These are phyloP conservation scores for Singerocomus inundabilis DNA, from an alignment of 1,284 basidiomycete species.

Conservation along the genomic window DNA sequence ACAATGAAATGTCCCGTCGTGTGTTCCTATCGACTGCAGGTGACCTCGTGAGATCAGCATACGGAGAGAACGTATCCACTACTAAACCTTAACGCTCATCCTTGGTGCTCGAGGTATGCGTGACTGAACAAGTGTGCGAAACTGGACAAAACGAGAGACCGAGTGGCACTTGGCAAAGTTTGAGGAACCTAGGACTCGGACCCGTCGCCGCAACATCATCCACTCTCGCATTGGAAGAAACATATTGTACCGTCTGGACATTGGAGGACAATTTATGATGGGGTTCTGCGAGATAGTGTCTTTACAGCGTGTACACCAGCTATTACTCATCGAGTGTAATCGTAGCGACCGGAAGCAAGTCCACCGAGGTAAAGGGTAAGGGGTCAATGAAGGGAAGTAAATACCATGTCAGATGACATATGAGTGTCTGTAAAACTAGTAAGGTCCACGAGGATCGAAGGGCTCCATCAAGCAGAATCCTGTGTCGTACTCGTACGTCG, in stretches of 20 bases:
- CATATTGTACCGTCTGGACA: too few species aligned
- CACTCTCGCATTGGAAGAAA: not conserved
- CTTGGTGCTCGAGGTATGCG: constrained; percentile 42
- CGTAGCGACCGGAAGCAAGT: constrained; percentile 17
- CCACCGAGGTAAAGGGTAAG: constrained; percentile 26
- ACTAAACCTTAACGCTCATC: constrained; percentile 42
- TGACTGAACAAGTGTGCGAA: constrained; percentile 1
- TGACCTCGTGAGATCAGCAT: not conserved
- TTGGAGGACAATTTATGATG: not conserved
- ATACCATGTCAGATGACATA: constrained; percentile 22
- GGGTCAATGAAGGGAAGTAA: constrained; percentile 27
- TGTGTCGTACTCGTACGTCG: constrained; percentile 15
- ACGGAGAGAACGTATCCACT: not conserved
- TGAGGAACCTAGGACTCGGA: too few species aligned
- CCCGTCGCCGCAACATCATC: not conserved
- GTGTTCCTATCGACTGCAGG: constrained; percentile 79
- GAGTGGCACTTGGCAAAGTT: not conserved
- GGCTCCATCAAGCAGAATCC: constrained; percentile 13
- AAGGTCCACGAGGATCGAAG: constrained; percentile 19
- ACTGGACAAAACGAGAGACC: constrained; percentile 3
- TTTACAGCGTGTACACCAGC: constrained; percentile 27
- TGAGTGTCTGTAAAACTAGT: constrained; percentile 18
- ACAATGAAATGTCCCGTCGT: constrained; percentile 95
- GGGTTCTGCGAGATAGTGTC: constrained; percentile 20
- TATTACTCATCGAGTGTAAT: constrained; percentile 15